Percentiles rank a stretch among this genome's conserved stretches.
These are phyloP conservation scores for Grosmannia serpens DNA, from an alignment of 2,329 filamentous ascomycete species.

Conservation along the genomic window DNA sequence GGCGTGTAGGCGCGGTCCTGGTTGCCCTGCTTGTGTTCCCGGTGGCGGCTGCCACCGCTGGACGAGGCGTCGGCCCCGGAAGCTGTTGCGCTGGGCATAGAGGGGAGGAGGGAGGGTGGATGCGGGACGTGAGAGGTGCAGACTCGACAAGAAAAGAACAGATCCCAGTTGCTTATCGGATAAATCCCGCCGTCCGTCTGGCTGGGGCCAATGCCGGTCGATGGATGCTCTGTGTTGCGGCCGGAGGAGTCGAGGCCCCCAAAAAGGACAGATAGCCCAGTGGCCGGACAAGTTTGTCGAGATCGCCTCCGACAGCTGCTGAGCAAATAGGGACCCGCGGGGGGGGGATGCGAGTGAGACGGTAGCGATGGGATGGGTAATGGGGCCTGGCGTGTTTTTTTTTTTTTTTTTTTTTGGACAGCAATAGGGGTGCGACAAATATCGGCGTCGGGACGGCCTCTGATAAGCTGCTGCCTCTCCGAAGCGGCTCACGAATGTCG, in stretches of 20 bases:
- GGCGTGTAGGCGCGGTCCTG: constrained; percentile 68
- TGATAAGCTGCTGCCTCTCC: not conserved
- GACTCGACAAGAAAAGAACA: not conserved
- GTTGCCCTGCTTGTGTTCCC: constrained; percentile 66
- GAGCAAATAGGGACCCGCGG: too few relatives aligned
- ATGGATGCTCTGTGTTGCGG: not conserved
- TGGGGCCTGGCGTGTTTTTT: not conserved
- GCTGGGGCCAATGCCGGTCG: not conserved
- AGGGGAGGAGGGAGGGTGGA: not conserved
- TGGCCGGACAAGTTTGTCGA: not conserved
- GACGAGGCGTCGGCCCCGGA: constrained; percentile 40
- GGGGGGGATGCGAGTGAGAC: too few relatives aligned
- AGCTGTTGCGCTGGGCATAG: constrained; percentile 38
- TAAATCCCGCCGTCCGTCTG: not conserved
- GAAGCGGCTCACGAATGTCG: not conserved
- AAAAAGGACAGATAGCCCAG: not conserved
- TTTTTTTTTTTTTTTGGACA: not conserved
- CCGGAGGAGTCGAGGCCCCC: not conserved
- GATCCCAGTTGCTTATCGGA: not conserved
- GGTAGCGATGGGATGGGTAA: not conserved
- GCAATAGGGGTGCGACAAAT: not conserved
- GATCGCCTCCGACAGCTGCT: too few relatives aligned
- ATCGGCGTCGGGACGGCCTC: not conserved
- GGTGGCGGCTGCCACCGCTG: constrained; percentile 28
- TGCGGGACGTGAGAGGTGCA: not conserved